A percentile compares a stretch with the other conserved stretches of the same genome.
phyloP scores from a whole-genome alignment of 2,329 filamentous ascomycete genomes.

The Colletotrichum nymphaeae region DNA sequence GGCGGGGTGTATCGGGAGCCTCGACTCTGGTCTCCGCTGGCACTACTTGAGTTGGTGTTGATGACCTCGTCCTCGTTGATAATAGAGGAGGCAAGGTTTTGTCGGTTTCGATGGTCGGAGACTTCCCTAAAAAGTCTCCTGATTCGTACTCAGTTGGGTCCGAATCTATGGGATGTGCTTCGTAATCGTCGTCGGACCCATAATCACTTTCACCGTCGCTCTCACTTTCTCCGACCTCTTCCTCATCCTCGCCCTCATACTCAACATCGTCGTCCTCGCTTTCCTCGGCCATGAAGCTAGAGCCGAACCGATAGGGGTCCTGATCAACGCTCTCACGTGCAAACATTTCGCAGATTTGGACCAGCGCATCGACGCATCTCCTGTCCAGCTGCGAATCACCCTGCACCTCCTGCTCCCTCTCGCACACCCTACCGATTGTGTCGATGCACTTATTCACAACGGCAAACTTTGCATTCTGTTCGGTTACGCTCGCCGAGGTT shows the following conservation, averaged over 20 bases:
- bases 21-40: neutral
- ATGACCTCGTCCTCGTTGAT: neutral
- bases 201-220: neutral
- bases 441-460: conserved; percentile 29
- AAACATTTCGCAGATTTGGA: conserved; percentile 32
- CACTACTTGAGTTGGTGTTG: neutral
- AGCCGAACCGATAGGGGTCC: conserved; percentile 12
- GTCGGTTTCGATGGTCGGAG: neutral
- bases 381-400: neutral
- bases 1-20: conserved; percentile 1
- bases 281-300: conserved; percentile 5
- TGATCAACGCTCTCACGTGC: conserved; percentile 19
- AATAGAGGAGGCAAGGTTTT: neutral
- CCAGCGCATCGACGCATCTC: conserved; percentile 16
- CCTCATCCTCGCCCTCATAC: conserved; percentile 7
- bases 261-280: conserved; percentile 26
- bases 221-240: neutral
- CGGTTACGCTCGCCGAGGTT: neutral
- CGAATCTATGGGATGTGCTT: neutral
- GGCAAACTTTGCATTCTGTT: conserved; percentile 9
- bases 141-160: conserved; percentile 13
- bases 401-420: conserved; percentile 9
- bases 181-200: neutral
- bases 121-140: conserved; percentile 7
- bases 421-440: conserved; percentile 22